A percentile compares a stretch with the other conserved stretches of the same genome.
Conservation (phyloP, 768 basidiomycete species). For the Mycena belliarum region DNA sequence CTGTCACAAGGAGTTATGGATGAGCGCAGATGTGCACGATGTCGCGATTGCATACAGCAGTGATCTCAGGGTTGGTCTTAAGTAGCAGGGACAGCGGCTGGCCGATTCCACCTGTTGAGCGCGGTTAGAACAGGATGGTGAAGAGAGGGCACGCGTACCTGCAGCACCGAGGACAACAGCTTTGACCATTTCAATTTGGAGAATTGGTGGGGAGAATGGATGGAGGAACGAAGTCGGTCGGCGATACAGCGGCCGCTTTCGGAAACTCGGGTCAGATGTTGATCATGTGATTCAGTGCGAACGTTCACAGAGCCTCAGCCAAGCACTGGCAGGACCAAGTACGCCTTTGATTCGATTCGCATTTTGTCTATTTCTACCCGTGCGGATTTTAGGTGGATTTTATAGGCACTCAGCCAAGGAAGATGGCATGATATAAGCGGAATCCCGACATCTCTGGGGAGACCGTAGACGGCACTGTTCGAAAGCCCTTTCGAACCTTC, state of each 20-base stretch:
- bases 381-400: too few species aligned
- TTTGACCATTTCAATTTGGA: constrained; percentile 55
- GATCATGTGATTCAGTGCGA: too few species aligned
- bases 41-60: constrained; percentile 51
- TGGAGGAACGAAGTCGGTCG: constrained; percentile 16
- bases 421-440: too few species aligned
- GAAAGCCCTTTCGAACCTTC: too few species aligned
- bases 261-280: too few species aligned
- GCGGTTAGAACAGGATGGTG: neutral
- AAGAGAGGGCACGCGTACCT: constrained; percentile 47
- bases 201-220: constrained; percentile 2
- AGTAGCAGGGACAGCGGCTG: constrained; percentile 93
- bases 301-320: too few species aligned
- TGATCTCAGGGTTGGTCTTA: constrained; percentile 81
- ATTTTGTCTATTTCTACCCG: too few species aligned
- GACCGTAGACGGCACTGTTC: too few species aligned
- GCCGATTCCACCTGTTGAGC: constrained; percentile 82
- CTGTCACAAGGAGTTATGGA: constrained; percentile 36
- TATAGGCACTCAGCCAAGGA: too few species aligned
- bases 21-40: neutral
- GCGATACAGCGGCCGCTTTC: neutral
- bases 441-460: too few species aligned
- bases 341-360: too few species aligned
- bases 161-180: constrained; percentile 97
- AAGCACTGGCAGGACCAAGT: too few species aligned